Evolutionary conservation across 345 rosid species (phyloP), one percentile per base, ranked within the genome.

Genomic region (Populus euphratica): DNA sequence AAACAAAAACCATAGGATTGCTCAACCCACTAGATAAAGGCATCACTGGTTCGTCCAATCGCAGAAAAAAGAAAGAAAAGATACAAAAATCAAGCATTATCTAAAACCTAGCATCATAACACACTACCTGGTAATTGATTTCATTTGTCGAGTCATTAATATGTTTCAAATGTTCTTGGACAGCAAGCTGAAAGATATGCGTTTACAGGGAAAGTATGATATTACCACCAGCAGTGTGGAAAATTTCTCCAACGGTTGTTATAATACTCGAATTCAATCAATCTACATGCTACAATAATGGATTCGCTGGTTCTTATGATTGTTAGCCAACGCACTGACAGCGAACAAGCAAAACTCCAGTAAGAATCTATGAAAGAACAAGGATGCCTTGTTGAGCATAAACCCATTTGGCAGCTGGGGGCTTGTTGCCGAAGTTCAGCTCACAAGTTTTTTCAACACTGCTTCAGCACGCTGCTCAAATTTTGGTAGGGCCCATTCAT

Each of bases 381-480:
- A 27, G 18, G 11, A 21, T 66, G 50, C 67, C n/a, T 5, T 5
- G 10, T n/a, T 1, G 47, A 23, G 35, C 25, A 8, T 23, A 64
- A 21, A 38, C 59, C 21, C 72, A 16, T n/a, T 8, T 13, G n/a
- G 17, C 23, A 11, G 35, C 56, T 62, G 71, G 16, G 20, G 20
- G 52, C n/a, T 44, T 54, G 68, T 62, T 69, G 21, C 65, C 36
- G 36, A 8, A 33, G 66, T 78, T 89, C 86, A 95, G 72, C 81
- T 76, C 50, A 92, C 70, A 25, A 96, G 90, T 78, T 92, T 91
- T 83, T 89, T 92, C 84, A 96, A 84, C 14, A 89, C 92, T 14
- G 90, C 88, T 87, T 96, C 95, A 8, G 98, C 99, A 3, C 93
- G 93, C 70, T 87, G 91, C 90, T 96, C 99, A 10, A 96, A 92